Evolutionary conservation across 2,329 filamentous ascomycete genomes (phyloP), one percentile per base, ranked within the genome.

Genomic region (Lasiodiplodia citricola): DNA sequence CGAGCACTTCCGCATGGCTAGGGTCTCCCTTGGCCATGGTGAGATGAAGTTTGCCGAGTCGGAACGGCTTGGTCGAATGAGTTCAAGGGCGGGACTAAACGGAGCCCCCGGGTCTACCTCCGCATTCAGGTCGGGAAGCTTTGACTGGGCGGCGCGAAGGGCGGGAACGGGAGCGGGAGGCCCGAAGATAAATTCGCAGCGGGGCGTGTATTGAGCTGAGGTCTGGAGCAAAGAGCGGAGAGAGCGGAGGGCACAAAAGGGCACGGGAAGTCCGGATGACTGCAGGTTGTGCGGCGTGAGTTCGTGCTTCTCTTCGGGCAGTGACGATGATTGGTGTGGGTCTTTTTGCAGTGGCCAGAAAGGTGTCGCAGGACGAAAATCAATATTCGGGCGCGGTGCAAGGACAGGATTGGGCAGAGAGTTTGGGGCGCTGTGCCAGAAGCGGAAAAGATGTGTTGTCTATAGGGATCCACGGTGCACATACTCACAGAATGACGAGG

Each of bases 21-120:
- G 68, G 68, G 8, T 68, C 66, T 11, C 55, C 55, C n/a, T 68
- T 57, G 2, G 57, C 66, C 66, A 68, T 68, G 13, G 41, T 38
- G 60, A 47, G 51, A 23, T 18, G 10, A 25, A 23, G 25, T 16
- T 35, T 5, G 21, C 35, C 23, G n/a, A 37, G 37, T 23, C 37
- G 13, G 4, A 28, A 35, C 28, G 44, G 44, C 47, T 31, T 10
- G 31, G 18, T 31, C n/a, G 47, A 13, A 51, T 14, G 50, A n/a
- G n/a, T 38, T 31, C 16, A 47, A 23, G 21, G 18, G 31, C 60
- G 60, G 60, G 47, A 52, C 47, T 35, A 31, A n/a, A n/a, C 44
- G 44, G 60, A 64, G 60, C 25, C 60, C 57, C 25, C 28, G 28
- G 44, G 23, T 25, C 60, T 51, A 52, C 28, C 28, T 64, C 60